These are phyloP conservation scores for Spinacia oleracea DNA, from an alignment of 179 eudicot genomes.

Conservation along the genomic window DNA sequence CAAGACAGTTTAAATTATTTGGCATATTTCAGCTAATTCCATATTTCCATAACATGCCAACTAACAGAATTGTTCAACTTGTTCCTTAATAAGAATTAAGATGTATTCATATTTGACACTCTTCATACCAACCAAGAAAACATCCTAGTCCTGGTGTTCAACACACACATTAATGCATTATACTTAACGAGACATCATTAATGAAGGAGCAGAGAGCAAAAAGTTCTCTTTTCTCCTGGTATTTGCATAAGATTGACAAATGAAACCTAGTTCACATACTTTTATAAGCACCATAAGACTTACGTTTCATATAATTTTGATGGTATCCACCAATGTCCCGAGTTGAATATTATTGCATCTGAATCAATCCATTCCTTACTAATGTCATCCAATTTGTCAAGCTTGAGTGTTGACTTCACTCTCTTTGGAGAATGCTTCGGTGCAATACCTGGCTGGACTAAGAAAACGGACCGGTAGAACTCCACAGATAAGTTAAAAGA, in stretches of 20 bases:
- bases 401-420: slow-evolving; percentile 62
- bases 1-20: not conserved
- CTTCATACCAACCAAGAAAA: not conserved
- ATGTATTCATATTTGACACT: not conserved
- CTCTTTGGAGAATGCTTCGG: slow-evolving; percentile 79
- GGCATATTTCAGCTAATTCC: not conserved
- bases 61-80: not conserved
- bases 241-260: slow-evolving; percentile 9
- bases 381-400: slow-evolving; percentile 72
- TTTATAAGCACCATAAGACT: slow-evolving; percentile 28
- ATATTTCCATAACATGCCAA: not conserved
- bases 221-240: not conserved
- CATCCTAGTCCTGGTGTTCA: not conserved
- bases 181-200: not conserved
- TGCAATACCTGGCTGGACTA: slow-evolving; percentile 58
- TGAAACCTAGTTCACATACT: not conserved
- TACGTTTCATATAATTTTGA: slow-evolving; percentile 79
- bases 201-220: not conserved
- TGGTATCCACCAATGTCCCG: slow-evolving; percentile 96
- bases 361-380: slow-evolving; percentile 68
- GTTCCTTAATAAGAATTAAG: not conserved
- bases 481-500: slow-evolving; percentile 65
- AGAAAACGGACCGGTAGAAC: slow-evolving; percentile 80
- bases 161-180: not conserved
- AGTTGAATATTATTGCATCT: slow-evolving; percentile 73